phyloP scores from a whole-genome alignment of 2,329 filamentous ascomycete genomes.

The Sarocladium oryzae region DNA sequence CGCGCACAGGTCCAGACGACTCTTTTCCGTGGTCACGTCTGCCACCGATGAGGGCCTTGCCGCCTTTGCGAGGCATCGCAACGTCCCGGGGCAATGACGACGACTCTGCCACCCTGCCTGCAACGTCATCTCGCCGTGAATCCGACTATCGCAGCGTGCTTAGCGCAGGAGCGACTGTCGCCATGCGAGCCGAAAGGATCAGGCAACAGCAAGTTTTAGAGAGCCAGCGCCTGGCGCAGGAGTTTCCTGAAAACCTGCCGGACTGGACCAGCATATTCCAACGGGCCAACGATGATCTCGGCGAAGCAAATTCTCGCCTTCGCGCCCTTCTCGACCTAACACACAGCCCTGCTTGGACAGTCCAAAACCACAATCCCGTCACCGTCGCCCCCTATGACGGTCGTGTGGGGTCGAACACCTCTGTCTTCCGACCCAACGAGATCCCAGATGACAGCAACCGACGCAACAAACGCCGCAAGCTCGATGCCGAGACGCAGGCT shows the following conservation, averaged over 20 bases:
- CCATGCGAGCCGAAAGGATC: conserved; percentile 30
- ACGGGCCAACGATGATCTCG: conserved; percentile 11
- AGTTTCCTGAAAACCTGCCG: not conserved
- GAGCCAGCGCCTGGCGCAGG: conserved; percentile 9
- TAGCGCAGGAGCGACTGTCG: conserved; percentile 17
- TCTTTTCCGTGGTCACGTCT: conserved; percentile 1
- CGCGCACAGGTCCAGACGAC: conserved; percentile 9
- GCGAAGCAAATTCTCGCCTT: conserved; percentile 38
- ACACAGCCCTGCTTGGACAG: conserved; percentile 22
- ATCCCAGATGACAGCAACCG: conserved; percentile 39
- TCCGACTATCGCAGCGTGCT: not conserved
- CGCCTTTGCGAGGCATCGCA: conserved; percentile 8
- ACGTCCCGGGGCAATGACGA: conserved; percentile 8
- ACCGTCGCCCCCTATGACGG: not conserved
- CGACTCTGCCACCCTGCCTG: not conserved
- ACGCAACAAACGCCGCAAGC: conserved; percentile 61
- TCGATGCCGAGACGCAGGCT: conserved; percentile 55
- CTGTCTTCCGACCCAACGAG: conserved; percentile 30
- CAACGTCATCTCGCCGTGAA: not conserved
- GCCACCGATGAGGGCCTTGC: conserved; percentile 4
- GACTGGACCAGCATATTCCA: not conserved
- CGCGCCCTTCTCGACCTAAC: conserved; percentile 36
- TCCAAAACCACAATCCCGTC: conserved; percentile 16
- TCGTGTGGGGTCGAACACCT: conserved; percentile 11
- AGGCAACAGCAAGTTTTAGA: conserved; percentile 20